Percentiles rank a stretch among this genome's conserved stretches.
phyloP scores from a whole-genome alignment of 129 eudicot genomes.

The Silybum marianum region DNA sequence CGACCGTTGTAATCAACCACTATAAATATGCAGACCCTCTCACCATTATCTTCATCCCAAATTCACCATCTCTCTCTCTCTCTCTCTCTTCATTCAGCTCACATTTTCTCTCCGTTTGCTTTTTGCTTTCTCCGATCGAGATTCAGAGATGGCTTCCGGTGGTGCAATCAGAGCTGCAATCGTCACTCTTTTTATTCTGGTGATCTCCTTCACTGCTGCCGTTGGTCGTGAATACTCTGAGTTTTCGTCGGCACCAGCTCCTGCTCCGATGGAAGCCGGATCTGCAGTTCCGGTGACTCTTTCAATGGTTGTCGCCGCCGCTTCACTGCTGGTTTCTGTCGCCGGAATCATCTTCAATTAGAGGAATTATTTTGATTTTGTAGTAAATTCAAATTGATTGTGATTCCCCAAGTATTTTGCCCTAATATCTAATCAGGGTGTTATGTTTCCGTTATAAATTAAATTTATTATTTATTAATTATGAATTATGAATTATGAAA shows the following conservation, averaged over 20 bases:
- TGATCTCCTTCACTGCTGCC: slow-evolving; percentile 15
- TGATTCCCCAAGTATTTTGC: neutral
- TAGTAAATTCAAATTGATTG: neutral
- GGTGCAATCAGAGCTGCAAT: slow-evolving; percentile 12
- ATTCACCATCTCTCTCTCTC: too few species aligned
- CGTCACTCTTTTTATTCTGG: slow-evolving; percentile 6
- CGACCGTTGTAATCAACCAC: slow-evolving; percentile 22
- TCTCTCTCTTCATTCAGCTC: neutral
- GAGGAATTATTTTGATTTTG: neutral
- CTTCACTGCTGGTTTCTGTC: slow-evolving; percentile 24
- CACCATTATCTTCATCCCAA: slow-evolving; percentile 9
- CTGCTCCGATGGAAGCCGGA: slow-evolving; percentile 41
- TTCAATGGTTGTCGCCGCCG: slow-evolving; percentile 10
- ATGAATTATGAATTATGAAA: too few species aligned
- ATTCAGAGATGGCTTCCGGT: slow-evolving; percentile 25
- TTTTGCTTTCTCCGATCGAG: neutral
- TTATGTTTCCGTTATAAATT: neutral
- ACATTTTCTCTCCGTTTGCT: neutral
- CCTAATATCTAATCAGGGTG: slow-evolving; percentile 44
- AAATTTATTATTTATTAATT: slow-evolving; percentile 14
- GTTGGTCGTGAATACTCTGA: slow-evolving; percentile 28
- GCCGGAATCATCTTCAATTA: slow-evolving; percentile 18
- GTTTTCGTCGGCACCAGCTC: slow-evolving; percentile 32
- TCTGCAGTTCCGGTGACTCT: slow-evolving; percentile 23
- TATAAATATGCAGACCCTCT: neutral